Evolutionary conservation across 2,329 filamentous ascomycete genomes (phyloP).

Genomic region (Botrytis squamosa): DNA sequence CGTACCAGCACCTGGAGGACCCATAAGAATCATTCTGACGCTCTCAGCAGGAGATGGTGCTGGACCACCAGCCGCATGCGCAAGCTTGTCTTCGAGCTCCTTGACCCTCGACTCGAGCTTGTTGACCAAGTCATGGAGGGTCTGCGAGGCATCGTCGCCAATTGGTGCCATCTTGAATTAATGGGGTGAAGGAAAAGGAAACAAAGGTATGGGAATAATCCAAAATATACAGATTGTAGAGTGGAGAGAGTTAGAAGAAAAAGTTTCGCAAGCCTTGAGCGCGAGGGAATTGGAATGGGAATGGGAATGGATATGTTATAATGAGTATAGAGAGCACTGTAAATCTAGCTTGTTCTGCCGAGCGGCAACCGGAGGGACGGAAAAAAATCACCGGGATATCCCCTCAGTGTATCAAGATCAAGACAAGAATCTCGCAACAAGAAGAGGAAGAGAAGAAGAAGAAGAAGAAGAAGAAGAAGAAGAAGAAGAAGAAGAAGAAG

Average conservation of each 20-base stretch:
- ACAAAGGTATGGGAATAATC: slow-evolving; percentile 32
- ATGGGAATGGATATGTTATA: neutral
- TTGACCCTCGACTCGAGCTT: slow-evolving; percentile 84
- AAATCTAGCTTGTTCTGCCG: slow-evolving; percentile 13
- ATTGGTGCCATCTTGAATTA: slow-evolving; percentile 76
- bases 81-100: slow-evolving; percentile 74
- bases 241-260: neutral
- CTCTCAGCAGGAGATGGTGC: slow-evolving; percentile 59
- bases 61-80: slow-evolving; percentile 50
- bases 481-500: neutral
- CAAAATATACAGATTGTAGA: slow-evolving; percentile 17
- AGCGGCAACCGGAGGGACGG: slow-evolving; percentile 16
- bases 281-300: neutral
- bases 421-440: neutral
- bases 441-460: neutral
- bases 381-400: slow-evolving; percentile 18
- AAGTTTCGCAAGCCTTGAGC: slow-evolving; percentile 11
- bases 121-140: slow-evolving; percentile 79
- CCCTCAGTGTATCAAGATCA: slow-evolving; percentile 8
- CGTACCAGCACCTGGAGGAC: slow-evolving; percentile 94
- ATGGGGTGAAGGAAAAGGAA: slow-evolving; percentile 26
- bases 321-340: neutral
- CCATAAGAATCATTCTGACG: slow-evolving; percentile 95
- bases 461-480: neutral
- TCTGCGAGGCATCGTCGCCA: slow-evolving; percentile 75